Conservation (phyloP, 805 yeast species). For the Spathaspora girioi region DNA sequence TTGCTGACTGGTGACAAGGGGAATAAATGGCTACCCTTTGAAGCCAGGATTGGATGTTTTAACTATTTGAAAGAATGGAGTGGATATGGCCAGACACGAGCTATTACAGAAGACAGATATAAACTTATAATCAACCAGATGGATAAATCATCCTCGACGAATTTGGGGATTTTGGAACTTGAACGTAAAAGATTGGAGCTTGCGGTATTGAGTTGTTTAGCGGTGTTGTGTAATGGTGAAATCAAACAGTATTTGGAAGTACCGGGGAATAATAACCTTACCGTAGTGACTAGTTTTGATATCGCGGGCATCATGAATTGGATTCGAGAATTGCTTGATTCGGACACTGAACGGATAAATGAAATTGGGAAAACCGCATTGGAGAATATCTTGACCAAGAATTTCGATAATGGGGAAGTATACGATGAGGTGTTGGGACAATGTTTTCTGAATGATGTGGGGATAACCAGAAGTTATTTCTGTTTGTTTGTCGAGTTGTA, state of each 20-base stretch:
- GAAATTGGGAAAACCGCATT: slow-evolving; percentile 70
- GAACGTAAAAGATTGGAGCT: slow-evolving; percentile 68
- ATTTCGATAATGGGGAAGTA: slow-evolving; percentile 50
- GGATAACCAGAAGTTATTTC: slow-evolving; percentile 64
- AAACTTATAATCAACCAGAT: slow-evolving; percentile 43
- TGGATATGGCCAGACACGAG: slow-evolving; percentile 70
- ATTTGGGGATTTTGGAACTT: slow-evolving; percentile 71
- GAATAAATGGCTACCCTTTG: slow-evolving; percentile 72
- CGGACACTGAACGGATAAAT: slow-evolving; percentile 54
- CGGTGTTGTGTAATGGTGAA: slow-evolving; percentile 73
- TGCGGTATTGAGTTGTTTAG: slow-evolving; percentile 80
- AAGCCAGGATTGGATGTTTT: slow-evolving; percentile 79
- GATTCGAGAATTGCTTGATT: slow-evolving; percentile 70
- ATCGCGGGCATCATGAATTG: slow-evolving; percentile 65
- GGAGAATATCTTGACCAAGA: slow-evolving; percentile 58
- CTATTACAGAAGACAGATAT: slow-evolving; percentile 65
- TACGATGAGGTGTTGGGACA: slow-evolving; percentile 61
- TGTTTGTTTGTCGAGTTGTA: slow-evolving; percentile 65
- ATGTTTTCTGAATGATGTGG: slow-evolving; percentile 49
- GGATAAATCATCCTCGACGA: slow-evolving; percentile 42
- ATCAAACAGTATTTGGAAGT: slow-evolving; percentile 48
- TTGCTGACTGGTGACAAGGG: slow-evolving; percentile 32
- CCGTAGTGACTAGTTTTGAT: slow-evolving; percentile 62
- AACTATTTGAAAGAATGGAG: slow-evolving; percentile 91
- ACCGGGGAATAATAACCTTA: slow-evolving; percentile 40